These are phyloP conservation scores for Chrysochromulina tobinii DNA, from an alignment of 78 protist species.

Conservation along the genomic window DNA sequence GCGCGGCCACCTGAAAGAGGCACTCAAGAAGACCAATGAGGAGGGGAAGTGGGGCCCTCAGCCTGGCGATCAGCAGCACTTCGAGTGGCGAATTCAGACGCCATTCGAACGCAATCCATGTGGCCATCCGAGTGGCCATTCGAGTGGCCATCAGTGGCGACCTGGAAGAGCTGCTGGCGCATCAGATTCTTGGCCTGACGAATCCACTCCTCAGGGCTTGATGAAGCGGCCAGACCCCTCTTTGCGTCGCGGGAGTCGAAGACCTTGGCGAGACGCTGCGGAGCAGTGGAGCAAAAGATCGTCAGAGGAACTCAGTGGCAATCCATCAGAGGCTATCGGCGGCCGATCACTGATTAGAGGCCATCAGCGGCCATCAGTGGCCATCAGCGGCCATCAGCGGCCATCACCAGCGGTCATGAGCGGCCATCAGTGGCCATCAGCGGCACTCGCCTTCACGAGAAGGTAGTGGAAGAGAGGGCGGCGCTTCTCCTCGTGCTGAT, in stretches of 20 bases:
- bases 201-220: slow-evolving; percentile 5
- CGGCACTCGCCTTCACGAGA: background rate
- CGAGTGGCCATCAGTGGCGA: slow-evolving; percentile 4
- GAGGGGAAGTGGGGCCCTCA: too few species aligned
- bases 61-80: too few species aligned
- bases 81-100: too few species aligned
- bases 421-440: too few species aligned
- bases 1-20: background rate
- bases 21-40: too few species aligned
- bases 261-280: background rate
- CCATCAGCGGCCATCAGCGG: background rate
- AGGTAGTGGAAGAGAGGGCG: slow-evolving; percentile 29
- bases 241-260: too few species aligned
- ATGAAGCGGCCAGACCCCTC: background rate
- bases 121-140: background rate
- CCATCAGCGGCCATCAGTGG: too few species aligned
- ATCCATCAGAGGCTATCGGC: too few species aligned
- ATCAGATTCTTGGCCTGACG: background rate
- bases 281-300: too few species aligned
- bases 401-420: background rate
- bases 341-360: too few species aligned
- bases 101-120: too few species aligned
- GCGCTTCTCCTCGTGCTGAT: slow-evolving; percentile 17
- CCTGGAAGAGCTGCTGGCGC: background rate
- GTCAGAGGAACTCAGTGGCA: too few species aligned